Base-by-base conservation (phyloP, 257 asterid species). In the Catharanthus roseus region DNA sequence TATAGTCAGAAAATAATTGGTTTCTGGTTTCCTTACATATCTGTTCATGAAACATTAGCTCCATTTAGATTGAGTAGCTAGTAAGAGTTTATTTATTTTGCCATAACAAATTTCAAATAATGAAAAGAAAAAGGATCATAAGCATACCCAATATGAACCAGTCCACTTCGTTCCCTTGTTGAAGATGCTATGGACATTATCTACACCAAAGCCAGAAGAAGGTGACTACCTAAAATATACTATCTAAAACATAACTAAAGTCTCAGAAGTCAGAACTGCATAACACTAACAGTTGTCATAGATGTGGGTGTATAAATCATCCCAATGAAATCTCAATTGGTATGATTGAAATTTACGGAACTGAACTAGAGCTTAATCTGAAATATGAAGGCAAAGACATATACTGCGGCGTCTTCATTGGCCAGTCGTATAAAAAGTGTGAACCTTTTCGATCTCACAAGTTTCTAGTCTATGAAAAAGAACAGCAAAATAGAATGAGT, bases 91-190 rank as follows among this genome's bases (percentile, higher is more conserved):
- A n/a, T 49, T 49, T 31, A 36, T 55, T 26, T 23, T 54, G 51
- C 16, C 18, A 1, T 10, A 26, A 28, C 10, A 51, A 50, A 24
- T 42, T 42, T 42, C 47, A 42, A 23, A 63, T 10, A 29, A 49
- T 23, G 29, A 74, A 45, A 33, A 31, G 62, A 68, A 23, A 38
- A 38, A 38, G 42, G 42, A 38, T 38, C 31, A 51, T 24, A 21
- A 5, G 6, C 83, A 47, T 88, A 88, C 97, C 97, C 97, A 90
- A 64, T 84, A 87, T 29, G 96, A 85, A 70, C 74, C 82, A 2
- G 92, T 90, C 97, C 96, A 88, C 68, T 87, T 90, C n/a, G 72
- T 80, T 29, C 51, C 83, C 79, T 88, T 84, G 77, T 79, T 81
- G 73, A 86, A 67, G 49, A 85, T 79, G 80, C 95, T 90, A 75